These are phyloP conservation scores for Sarocladiaceae sp. DNA, from an alignment of 2,329 filamentous ascomycete species.

Conservation along the genomic window DNA sequence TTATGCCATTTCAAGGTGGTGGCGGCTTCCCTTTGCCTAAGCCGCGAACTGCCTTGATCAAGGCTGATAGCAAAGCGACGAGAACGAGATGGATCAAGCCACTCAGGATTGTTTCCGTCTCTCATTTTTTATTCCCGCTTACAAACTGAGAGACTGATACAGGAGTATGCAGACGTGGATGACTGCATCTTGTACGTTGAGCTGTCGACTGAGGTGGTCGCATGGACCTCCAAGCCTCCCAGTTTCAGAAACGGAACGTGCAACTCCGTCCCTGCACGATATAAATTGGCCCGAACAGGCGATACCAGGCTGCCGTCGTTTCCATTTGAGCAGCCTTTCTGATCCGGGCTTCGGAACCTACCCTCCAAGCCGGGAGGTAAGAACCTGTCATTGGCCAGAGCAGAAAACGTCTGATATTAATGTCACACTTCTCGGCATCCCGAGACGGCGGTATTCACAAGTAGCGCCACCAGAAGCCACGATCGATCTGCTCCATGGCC, in stretches of 20 bases:
- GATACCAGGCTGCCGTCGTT: background rate
- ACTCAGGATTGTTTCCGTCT: background rate
- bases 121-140: background rate
- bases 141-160: background rate
- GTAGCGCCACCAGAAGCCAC: background rate
- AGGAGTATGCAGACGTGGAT: background rate
- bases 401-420: slow-evolving; percentile 1
- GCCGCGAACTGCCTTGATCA: background rate
- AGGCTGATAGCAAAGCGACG: background rate
- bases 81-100: background rate
- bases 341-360: background rate
- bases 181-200: background rate
- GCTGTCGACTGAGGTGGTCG: background rate
- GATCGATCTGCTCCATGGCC: background rate
- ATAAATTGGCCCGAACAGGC: background rate
- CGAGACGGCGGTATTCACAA: background rate
- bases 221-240: background rate
- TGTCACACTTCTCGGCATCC: slow-evolving; percentile 1
- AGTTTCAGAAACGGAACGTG: slow-evolving; percentile 5
- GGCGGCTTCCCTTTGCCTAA: background rate
- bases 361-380: background rate
- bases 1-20: background rate
- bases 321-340: background rate
- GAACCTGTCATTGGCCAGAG: slow-evolving; percentile 1
- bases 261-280: background rate